Evolutionary conservation across 2,329 filamentous ascomycete species (phyloP), one percentile per base, ranked within the genome.

Genomic region (Boeremia lycopersici): DNA sequence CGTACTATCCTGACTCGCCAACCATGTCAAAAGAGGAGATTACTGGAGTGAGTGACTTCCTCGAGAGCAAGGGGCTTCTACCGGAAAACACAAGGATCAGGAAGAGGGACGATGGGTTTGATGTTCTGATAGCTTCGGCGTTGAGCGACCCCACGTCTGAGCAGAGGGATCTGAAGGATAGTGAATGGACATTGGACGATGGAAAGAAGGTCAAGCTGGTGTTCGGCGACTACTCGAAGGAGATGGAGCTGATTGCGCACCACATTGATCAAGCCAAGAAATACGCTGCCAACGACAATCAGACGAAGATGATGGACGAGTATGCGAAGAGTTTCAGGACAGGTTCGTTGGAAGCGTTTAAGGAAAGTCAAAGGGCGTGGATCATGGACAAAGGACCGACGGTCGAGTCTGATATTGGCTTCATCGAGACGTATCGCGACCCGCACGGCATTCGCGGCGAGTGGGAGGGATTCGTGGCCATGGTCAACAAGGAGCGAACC

Each of bases 401-500:
- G 45, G 81, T 84, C 3, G 82, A 83, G 69, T 78, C 74, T 9
- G 80, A 82, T 42, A 78, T 84, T 55, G 81, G 81, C 6, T 84
- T 84, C 65, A 77, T 84, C 48, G 81, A 84, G 66, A 82, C 81
- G 0, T 84, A 83, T 62, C 72, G 81, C 41, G 82, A 84, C 60
- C 82, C 82, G 2, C 77, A 82, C 53, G 82, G 81, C 19, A 78
- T 82, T 15, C 77, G 82, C 38, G 79, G 79, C 10, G 82, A 84
- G 56, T 84, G 79, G 77, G 78, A 82, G 68, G 81, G 79, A 9
- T 81, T 84, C 45, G 77, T 76, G 6, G 76, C 78, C 56, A 79
- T 90, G 75, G 89, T 98, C 40, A 98, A 98, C 76, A 82, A 93
- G 69, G 93, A 97, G 74, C 87, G 93, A 17, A 99, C 93, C 1